These are phyloP conservation scores for Colletotrichum chlorophyti DNA, from an alignment of 2,329 filamentous ascomycete species.

Conservation along the genomic window DNA sequence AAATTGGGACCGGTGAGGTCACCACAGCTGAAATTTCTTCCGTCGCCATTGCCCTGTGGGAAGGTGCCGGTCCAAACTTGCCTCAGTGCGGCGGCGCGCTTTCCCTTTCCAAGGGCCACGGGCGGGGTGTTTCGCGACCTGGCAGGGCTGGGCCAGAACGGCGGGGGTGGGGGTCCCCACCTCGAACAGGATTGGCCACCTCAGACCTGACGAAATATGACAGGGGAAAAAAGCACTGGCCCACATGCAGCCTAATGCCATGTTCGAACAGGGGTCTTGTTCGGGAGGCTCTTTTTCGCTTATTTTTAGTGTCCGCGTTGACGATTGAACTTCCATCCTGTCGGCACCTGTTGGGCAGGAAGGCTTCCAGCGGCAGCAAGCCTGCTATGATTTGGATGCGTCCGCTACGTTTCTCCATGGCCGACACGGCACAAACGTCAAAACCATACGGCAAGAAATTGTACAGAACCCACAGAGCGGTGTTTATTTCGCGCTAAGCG, in stretches of 20 bases:
- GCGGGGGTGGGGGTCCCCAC: slow-evolving; percentile 19
- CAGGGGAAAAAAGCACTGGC: slow-evolving; percentile 18
- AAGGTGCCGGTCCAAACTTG: too few relatives aligned
- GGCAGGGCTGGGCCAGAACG: slow-evolving; percentile 28
- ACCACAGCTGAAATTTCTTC: slow-evolving; percentile 9
- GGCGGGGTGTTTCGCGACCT: slow-evolving; percentile 23
- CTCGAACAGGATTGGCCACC: neutral
- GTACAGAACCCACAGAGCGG: neutral
- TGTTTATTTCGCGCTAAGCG: neutral
- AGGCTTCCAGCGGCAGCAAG: too few relatives aligned
- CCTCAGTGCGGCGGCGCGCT: too few relatives aligned
- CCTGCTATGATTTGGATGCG: neutral
- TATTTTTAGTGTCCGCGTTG: slow-evolving; percentile 31
- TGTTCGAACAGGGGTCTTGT: slow-evolving; percentile 29
- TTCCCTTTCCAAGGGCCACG: slow-evolving; percentile 22
- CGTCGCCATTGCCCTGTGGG: too few relatives aligned
- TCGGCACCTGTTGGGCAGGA: too few relatives aligned
- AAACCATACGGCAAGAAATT: neutral
- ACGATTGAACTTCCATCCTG: slow-evolving; percentile 21
- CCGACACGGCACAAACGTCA: neutral
- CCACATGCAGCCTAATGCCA: slow-evolving; percentile 27
- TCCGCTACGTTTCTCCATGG: neutral
- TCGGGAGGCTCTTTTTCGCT: slow-evolving; percentile 33
- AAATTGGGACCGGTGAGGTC: slow-evolving; percentile 19
- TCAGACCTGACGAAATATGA: neutral